Base-by-base conservation (phyloP, 208 protist species). In the Zelonia costaricensis region DNA sequence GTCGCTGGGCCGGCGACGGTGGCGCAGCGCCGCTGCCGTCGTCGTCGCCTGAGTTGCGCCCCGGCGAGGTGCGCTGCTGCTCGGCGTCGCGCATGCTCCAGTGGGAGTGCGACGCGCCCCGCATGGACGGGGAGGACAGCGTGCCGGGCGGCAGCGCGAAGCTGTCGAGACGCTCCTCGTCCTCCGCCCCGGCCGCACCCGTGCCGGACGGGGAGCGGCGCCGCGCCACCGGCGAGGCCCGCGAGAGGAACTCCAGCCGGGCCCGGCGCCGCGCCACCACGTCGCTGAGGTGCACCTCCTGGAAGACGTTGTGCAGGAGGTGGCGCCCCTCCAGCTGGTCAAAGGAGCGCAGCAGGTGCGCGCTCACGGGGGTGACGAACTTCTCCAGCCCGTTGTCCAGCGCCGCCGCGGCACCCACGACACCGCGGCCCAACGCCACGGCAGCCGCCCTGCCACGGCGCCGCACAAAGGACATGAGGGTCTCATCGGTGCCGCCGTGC, bases 271-370 rank as follows among this genome's bases (percentile, higher is more conserved):
- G 56, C 10, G 65, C 65, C n/a, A 65, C 51, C 23, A 72, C 65
- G 46, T 72, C 65, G 65, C 65, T 72, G 57, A 72, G 47, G 22
- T 65, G 57, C 20, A 72, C 65, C 8, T 53, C 51, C 28, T 53
- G 65, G 36, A 72, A 65, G 13, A 65, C 57, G n/a, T 48, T 54
- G 35, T 64, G 40, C 65, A 72, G 56, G 20, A 72, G 48, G 31
- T 72, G 65, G 18, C 65, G 65, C 40, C 56, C 30, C 27, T 72
- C 65, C 16, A 72, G 23, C 23, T 61, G 57, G 43, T 72, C 65
- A 23, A 72, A 55, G 42, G 58, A 59, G 35, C 33, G 40, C 23
- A 72, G 40, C 15, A 72, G 57, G 33, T 72, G 53, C 20, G 13
- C 23, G 51, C 65, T 72, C 20, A 72, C 51, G 18, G 65, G 65